Conservation (phyloP, 2,329 filamentous ascomycete genomes). For the Colletotrichum sp. region DNA sequence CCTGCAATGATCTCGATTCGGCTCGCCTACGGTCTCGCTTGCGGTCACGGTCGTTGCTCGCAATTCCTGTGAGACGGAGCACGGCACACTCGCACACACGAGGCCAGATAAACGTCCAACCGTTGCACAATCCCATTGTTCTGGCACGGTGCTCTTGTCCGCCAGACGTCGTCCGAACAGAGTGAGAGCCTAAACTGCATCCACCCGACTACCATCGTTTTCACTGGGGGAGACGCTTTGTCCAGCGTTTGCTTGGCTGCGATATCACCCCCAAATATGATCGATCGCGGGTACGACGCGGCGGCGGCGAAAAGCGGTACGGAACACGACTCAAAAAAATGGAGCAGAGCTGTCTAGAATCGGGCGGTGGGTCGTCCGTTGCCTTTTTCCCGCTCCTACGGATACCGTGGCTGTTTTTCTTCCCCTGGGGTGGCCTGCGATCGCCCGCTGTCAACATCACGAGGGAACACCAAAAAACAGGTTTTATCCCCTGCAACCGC, state of each 20-base stretch:
- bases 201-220: slow-evolving; percentile 6
- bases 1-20: neutral
- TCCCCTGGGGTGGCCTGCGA: slow-evolving; percentile 2
- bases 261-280: slow-evolving; percentile 15
- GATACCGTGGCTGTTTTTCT: neutral
- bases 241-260: neutral
- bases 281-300: slow-evolving; percentile 12
- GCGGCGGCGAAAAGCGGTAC: slow-evolving; percentile 12
- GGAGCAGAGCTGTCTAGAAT: slow-evolving; percentile 6
- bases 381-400: neutral
- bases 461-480: slow-evolving; percentile 8
- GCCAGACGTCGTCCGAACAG: slow-evolving; percentile 13
- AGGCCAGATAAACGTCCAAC: neutral
- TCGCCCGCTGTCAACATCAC: slow-evolving; percentile 13
- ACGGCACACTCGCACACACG: neutral
- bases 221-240: neutral
- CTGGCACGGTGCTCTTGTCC: neutral
- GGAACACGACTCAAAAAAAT: slow-evolving; percentile 11
- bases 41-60: neutral
- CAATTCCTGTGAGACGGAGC: neutral
- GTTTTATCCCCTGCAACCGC: slow-evolving; percentile 12
- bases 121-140: slow-evolving; percentile 10
- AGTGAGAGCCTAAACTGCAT: neutral
- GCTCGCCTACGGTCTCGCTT: neutral
- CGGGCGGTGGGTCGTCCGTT: neutral